These are phyloP conservation scores for Fusarium xylarioides DNA, from an alignment of 2,329 filamentous ascomycete species.

Conservation along the genomic window DNA sequence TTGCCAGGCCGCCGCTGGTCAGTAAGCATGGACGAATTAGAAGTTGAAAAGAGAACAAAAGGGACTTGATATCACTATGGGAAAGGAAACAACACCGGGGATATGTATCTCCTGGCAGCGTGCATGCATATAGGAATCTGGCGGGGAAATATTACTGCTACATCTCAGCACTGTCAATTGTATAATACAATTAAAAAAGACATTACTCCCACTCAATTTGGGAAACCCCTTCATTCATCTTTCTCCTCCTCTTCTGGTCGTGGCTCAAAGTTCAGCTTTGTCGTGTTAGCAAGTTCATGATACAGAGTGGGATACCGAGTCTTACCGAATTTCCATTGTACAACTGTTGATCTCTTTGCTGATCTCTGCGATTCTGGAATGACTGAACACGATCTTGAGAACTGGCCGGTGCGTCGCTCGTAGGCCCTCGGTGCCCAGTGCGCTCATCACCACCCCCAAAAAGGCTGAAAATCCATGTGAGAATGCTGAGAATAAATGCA, in stretches of 20 bases:
- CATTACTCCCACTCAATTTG: conserved; percentile 40
- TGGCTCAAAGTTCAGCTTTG: conserved; percentile 75
- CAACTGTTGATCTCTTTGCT: conserved; percentile 71
- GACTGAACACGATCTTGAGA: conserved; percentile 42
- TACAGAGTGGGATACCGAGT: conserved; percentile 11
- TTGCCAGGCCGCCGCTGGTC: conserved; percentile 80
- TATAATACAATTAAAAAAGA: conserved; percentile 43
- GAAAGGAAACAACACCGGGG: conserved; percentile 27
- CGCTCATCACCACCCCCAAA: conserved; percentile 40
- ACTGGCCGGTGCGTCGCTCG: conserved; percentile 9
- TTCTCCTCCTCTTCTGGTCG: conserved; percentile 66
- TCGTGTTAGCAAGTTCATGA: conserved; percentile 41
- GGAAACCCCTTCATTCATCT: conserved; percentile 28
- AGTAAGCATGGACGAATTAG: conserved; percentile 56
- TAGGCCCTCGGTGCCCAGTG: background rate
- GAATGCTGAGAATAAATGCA: conserved; percentile 45
- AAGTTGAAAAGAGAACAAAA: background rate
- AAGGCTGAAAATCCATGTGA: conserved; percentile 50
- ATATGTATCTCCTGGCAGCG: conserved; percentile 29
- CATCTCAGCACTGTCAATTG: conserved; percentile 40
- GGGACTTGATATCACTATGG: conserved; percentile 5
- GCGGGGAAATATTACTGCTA: conserved; percentile 32
- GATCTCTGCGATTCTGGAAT: conserved; percentile 59
- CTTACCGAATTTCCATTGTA: conserved; percentile 93
- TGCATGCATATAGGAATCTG: conserved; percentile 35